Base-by-base conservation (phyloP, 2,329 filamentous ascomycete species). In the Botrytis galanthina region DNA sequence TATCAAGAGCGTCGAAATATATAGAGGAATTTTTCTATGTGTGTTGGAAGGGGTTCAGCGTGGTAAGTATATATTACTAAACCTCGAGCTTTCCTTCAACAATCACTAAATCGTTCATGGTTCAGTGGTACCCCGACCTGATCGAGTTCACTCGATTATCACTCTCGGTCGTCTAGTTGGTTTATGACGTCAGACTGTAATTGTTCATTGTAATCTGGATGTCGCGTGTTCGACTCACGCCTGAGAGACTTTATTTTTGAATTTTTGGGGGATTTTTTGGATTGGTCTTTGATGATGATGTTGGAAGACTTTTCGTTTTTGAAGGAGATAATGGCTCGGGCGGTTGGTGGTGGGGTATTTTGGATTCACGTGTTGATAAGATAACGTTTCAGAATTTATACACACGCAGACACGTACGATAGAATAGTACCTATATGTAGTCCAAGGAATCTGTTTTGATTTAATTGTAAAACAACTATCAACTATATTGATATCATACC, bases 111-210 rank as follows among this genome's bases (percentile, higher is more conserved):
- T 4, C 35, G 4, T 54, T 42, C 10, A 32, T 68, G 48, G 66
- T 42, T 68, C 66, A 57, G 66, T 57, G 66, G 66, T 68, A 42
- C 0, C 26, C 7, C 39, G 66, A 68, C 66, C 66, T 51, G 66
- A 57, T 57, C 48, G 66, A 68, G 66, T 42, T 68, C n/a, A 68
- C 66, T 57, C 48, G 66, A 57, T 42, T 18, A 68, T 10, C 18
- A 68, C 66, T 68, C 66, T 68, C 46, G 66, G 44, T 68, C 46
- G 46, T 54, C 64, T 68, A 51, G 44, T 51, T 51, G 46, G 64
- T 68, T 68, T 51, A 68, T 66, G 66, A 54, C 66, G 48, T 57
- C 48, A 68, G 66, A 66, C 63, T 66, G 63, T 66, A 66, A 66
- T 66, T 66, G 44, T 18, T 37, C 20, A 48, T 37, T 66, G 29